Conservation (phyloP, 257 asterid species). For the Nicotiana obtusifolia region DNA sequence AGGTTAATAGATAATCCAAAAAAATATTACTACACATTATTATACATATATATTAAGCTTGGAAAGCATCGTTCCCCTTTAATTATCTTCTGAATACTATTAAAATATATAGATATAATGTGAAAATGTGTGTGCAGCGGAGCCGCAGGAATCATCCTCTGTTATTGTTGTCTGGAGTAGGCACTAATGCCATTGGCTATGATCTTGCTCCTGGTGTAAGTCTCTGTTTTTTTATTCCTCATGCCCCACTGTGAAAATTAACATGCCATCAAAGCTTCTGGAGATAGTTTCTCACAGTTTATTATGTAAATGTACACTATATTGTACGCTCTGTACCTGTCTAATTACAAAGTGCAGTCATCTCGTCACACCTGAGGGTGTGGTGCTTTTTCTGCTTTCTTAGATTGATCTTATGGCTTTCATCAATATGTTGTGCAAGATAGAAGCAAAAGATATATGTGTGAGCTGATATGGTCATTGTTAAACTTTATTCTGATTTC, state of each 20-base stretch:
- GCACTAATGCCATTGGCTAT: conserved; percentile 94
- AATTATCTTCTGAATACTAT: background rate
- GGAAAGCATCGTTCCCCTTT: no score
- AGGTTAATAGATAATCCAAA: background rate
- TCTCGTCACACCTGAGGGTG: background rate
- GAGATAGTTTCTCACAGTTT: background rate
- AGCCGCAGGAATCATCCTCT: conserved; percentile 73
- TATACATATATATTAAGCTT: no score
- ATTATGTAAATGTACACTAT: background rate
- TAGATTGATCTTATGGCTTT: background rate
- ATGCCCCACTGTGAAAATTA: background rate
- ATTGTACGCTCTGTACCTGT: background rate
- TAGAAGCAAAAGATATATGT: background rate
- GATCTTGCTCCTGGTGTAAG: conserved; percentile 90
- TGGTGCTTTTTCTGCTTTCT: background rate
- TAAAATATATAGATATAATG: background rate
- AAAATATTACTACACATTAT: background rate
- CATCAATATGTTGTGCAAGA: background rate
- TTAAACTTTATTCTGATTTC: background rate
- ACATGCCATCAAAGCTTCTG: background rate
- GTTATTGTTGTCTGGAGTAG: conserved; percentile 86
- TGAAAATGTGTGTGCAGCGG: background rate
- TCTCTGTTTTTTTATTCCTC: background rate
- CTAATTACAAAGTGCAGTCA: background rate
- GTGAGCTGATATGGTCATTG: background rate